Base-by-base conservation (phyloP, 257 asterid genomes). In the Solanum raphanifolium region DNA sequence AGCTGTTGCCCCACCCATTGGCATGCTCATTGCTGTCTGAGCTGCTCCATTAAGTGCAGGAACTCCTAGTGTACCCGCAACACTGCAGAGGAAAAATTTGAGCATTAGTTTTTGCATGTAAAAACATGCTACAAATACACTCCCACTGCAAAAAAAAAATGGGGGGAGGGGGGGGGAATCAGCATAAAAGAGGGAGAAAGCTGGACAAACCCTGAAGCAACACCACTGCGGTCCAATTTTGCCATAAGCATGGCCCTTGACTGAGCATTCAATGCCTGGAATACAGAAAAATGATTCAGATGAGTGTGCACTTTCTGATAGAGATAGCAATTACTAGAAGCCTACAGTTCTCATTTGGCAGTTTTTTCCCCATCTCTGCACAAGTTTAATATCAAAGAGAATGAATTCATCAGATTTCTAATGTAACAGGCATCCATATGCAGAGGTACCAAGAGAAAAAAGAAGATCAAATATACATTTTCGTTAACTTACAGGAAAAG, bases 181-280 rank as follows among this genome's bases (percentile, higher is more conserved):
- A 65, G 65, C 34, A 29, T 39, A 74, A 20, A 13, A 13, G 27
- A 87, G 13, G 52, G 29, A 32, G 23, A 48, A 32, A 41, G 52
- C 11, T 66, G 69, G 68, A 25, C 93, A 31, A 15, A 97, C 99
- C 98, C 94, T 87, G 98, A 92, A 55, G 97, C 96, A 84, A 90
- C 92, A 84, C 99, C 99, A 83, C 97, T 97, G 73, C 99, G 98
- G 90, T 97, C 99, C 85, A 97, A 92, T 93, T 96, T 97, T 21
- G 94, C 97, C 99, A 97, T 97, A 55, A 96, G 95, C 93, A 96
- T 90, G 69, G 98, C 99, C 91, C 99, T 95, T 52, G 99, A 97
- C 90, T 97, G 99, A 89, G 99, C 99, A 90, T 96, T 97, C 86
- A 97, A 88, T 62, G 98, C 92, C 99, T 97, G 95, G 84, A 89